Conservation (phyloP, 805 yeast species). For the Myxozyma vanderwaltii region DNA sequence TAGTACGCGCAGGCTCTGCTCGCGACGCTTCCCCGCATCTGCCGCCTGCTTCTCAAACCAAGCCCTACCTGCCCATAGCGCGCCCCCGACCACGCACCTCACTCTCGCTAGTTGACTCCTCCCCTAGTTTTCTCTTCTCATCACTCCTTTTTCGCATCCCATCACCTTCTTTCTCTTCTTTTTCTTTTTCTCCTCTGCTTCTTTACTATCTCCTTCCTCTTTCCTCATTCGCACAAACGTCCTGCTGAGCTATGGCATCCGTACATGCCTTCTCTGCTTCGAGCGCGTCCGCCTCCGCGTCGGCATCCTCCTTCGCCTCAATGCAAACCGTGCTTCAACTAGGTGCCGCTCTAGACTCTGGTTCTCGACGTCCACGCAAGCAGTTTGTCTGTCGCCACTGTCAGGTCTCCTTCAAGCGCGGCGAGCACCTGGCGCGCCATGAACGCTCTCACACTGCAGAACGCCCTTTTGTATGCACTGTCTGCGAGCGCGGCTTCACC, state of each 20-base stretch:
- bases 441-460: slow-evolving; percentile 75
- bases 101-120: no score
- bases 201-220: background rate
- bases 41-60: background rate
- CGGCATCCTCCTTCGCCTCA: slow-evolving; percentile 9
- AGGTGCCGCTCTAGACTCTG: slow-evolving; percentile 6
- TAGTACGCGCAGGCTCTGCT: no score
- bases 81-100: no score
- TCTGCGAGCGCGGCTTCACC: slow-evolving; percentile 29
- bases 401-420: slow-evolving; percentile 38
- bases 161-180: no score
- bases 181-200: background rate
- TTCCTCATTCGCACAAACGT: background rate
- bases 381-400: slow-evolving; percentile 20
- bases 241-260: background rate
- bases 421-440: slow-evolving; percentile 55
- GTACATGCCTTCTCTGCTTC: slow-evolving; percentile 16
- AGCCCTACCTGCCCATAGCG: background rate
- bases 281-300: slow-evolving; percentile 12
- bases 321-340: slow-evolving; percentile 23
- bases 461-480: slow-evolving; percentile 58
- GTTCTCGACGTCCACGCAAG: slow-evolving; percentile 16
- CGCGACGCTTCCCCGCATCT: background rate
- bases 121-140: no score
- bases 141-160: no score